phyloP scores from a whole-genome alignment of 257 asterid genomes.

The Linderniella brevidens region DNA sequence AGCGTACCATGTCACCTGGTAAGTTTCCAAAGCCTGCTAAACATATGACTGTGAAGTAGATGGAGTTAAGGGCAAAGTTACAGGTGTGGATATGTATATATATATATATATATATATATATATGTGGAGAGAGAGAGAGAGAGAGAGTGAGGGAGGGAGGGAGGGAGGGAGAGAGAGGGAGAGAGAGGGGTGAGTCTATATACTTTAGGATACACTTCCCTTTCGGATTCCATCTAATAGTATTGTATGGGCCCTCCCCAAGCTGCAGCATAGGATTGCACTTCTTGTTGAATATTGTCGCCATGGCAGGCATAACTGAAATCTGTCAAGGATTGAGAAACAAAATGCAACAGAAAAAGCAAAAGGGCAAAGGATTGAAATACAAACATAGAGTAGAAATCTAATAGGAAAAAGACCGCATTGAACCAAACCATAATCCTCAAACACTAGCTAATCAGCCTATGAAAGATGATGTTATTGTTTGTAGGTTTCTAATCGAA shows the following conservation, averaged over 20 bases:
- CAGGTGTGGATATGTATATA: no score
- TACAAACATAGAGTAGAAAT: not conserved
- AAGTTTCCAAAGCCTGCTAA: conserved; percentile 97
- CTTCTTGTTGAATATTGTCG: conserved; percentile 80
- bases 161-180: not conserved
- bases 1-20: conserved; percentile 88
- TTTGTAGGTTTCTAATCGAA: no score
- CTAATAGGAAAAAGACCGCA: not conserved
- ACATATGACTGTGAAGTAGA: conserved; percentile 53
- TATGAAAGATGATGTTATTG: no score
- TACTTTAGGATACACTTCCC: conserved; percentile 81
- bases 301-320: conserved; percentile 95
- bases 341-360: conserved; percentile 7
- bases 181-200: not conserved
- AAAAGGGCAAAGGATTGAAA: conserved; percentile 6
- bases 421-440: no score
- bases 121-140: conserved; percentile 4
- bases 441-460: no score
- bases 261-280: conserved; percentile 92
- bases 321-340: conserved; percentile 37
- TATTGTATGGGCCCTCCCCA: conserved; percentile 88
- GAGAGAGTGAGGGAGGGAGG: conserved; percentile 2
- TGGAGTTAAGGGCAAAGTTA: conserved; percentile 42
- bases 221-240: conserved; percentile 93
- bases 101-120: not conserved